Evolutionary conservation across 2,329 filamentous ascomycete genomes (phyloP), one percentile per base, ranked within the genome.

Genomic region (Hypoxylon sp.): DNA sequence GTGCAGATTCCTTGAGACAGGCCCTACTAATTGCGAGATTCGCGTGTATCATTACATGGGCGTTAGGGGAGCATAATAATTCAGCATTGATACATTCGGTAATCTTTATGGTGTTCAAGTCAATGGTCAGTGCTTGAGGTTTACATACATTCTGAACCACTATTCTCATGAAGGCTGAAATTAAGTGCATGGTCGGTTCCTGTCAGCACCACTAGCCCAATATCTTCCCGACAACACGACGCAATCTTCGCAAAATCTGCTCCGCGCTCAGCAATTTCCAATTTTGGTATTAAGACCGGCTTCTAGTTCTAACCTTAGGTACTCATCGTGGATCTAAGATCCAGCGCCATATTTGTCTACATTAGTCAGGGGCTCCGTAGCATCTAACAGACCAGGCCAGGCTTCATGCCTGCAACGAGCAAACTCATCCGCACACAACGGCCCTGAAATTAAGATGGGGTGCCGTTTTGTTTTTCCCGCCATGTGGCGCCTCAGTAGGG

Each of bases 1-100:
- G 44, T 61, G n/a, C 32, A 42, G n/a, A 51, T 62, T 52, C n/a
- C 58, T 15, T 60, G 11, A 44, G 15, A 17, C 15, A 15, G 5
- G 6, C 17, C 17, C 17, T 44, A 6, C 11, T 60, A 1, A 29
- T n/a, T n/a, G 17, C 1, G 21, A 44, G 35, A 24, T 10, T 19
- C 17, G 27, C 10, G 21, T 53, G 15, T 54, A 54, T 54, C 29
- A 54, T 17, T 29, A 21, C 8, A 31, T 15, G 17, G 17, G 6
- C n/a, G 1, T 19, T 52, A 21, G 29, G 21, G n/a, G 21, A 19
- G 15, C 5, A 44, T 32, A 51, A 46, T 52, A 32, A 51, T 10
- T 52, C 37, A 24, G 21, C 21, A 27, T 60, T 6, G 31, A 52
- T 35, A 42, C 4, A 8, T 27, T n/a, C 32, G 1, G 19, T 29